These are phyloP conservation scores for Bolboschoenoplectus hybrid DNA, from an alignment of 202 grass and related monocot species.

Conservation along the genomic window DNA sequence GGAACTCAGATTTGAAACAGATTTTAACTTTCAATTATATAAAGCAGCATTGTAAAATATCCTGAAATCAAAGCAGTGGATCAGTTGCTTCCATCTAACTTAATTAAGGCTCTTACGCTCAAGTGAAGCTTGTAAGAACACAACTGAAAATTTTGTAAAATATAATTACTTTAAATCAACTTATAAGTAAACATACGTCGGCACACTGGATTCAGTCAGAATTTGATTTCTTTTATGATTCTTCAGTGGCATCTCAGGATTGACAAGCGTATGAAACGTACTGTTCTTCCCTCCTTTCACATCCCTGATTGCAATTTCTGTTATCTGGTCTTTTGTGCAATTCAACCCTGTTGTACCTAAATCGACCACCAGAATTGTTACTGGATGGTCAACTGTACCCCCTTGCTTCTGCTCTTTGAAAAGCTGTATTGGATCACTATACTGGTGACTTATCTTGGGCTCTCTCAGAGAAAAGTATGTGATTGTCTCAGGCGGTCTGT, in stretches of 20 bases:
- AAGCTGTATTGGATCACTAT: conserved; percentile 29
- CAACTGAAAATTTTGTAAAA: neutral
- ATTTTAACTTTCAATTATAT: neutral
- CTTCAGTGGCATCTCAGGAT: conserved; percentile 50
- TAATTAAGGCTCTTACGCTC: neutral
- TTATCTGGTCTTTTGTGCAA: conserved; percentile 48
- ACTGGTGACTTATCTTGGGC: conserved; percentile 38
- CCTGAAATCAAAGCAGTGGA: neutral
- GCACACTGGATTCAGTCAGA: conserved; percentile 58
- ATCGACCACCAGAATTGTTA: conserved; percentile 76
- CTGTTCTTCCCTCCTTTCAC: conserved; percentile 68
- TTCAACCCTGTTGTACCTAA: conserved; percentile 64
- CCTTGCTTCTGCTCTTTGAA: conserved; percentile 22
- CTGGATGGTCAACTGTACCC: conserved; percentile 39
- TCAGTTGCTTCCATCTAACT: neutral
- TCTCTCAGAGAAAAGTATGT: neutral
- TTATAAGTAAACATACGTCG: conserved; percentile 47
- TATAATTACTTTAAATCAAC: conserved; percentile 20
- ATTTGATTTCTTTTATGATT: conserved; percentile 37
- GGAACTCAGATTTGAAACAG: conserved; percentile 10
- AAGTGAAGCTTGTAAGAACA: conserved; percentile 4
- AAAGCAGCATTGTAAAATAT: neutral
- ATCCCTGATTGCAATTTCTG: conserved; percentile 71
- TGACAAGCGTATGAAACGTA: conserved; percentile 70
- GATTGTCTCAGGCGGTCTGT: neutral